Evolutionary conservation across 208 protist genomes (phyloP), one percentile per base, ranked within the genome.

Genomic region (Trypanosoma boissoni): DNA sequence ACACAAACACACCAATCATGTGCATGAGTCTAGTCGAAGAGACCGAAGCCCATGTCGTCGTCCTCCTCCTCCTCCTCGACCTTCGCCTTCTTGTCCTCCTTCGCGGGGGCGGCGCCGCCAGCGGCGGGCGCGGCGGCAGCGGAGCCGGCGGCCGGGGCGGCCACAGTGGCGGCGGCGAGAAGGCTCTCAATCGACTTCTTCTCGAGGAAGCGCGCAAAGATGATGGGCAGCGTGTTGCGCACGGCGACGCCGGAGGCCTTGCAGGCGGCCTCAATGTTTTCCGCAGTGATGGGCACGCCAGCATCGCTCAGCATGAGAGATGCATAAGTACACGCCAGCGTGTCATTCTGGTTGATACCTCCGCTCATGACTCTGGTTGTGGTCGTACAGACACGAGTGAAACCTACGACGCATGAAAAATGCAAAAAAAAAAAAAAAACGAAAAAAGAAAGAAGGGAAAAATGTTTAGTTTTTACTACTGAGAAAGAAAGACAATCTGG

Each of bases 271-370:
- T 61, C 44, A 66, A 95, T 88, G 78, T 79, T 85, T 55, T 92
- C 84, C 18, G 88, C 77, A 43, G 78, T 85, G 68, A 78, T 46
- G 39, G 88, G 73, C 26, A 80, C 43, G 48, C 83, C 85, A 31
- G 84, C 84, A 54, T 91, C 84, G 76, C 58, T 72, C 50, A 92
- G 77, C 66, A 92, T 70, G 27, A 92, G 74, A 52, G 74, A 77
- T 21, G 88, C 84, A 64, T 95, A 95, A 16, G 83, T 90, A 76
- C 86, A 93, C 18, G 86, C 86, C 31, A 93, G 80, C 41, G 86
- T 78, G 64, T 93, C 70, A 48, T 46, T 76, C 18, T 77, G 56
- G 61, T 93, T 58, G 24, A 60, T 75, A 24, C 52, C 45, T 46
- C 42, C 59, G 57, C 60, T 69, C 85, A 88, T 88, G 27, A 52